Conservation (phyloP, 257 asterid species). For the Orobanche coerulescens region DNA sequence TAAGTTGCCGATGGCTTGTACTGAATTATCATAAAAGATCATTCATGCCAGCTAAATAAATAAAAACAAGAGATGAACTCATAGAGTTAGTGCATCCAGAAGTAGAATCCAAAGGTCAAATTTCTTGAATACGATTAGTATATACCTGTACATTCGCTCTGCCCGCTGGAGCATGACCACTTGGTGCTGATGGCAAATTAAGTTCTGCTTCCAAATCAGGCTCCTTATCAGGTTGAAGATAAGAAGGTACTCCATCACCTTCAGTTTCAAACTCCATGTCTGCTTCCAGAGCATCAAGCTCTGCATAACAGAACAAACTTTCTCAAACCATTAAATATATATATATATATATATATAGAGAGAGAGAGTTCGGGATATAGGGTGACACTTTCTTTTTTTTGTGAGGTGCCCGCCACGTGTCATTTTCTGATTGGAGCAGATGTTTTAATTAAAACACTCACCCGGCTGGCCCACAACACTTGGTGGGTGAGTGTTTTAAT, state of each 20-base stretch:
- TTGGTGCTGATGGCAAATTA: constrained; percentile 88
- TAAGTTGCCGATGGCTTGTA: background rate
- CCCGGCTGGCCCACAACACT: too few relatives aligned
- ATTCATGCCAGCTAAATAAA: background rate
- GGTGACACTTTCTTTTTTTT: too few relatives aligned
- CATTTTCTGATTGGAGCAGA: too few relatives aligned
- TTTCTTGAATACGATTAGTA: constrained; percentile 2
- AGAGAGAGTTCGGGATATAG: too few relatives aligned
- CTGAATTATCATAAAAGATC: background rate
- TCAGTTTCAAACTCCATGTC: constrained; percentile 94
- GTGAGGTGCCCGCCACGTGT: too few relatives aligned
- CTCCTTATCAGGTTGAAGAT: constrained; percentile 87
- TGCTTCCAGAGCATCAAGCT: constrained; percentile 97
- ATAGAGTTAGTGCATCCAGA: constrained; percentile 13
- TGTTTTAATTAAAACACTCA: too few relatives aligned
- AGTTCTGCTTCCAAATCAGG: constrained; percentile 69
- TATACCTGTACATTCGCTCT: constrained; percentile 61
- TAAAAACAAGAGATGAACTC: background rate
- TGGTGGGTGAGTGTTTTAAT: too few relatives aligned
- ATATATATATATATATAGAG: too few relatives aligned
- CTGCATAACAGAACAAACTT: constrained; percentile 31
- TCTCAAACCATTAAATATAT: too few relatives aligned
- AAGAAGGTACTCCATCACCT: constrained; percentile 80
- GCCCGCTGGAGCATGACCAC: constrained; percentile 54
- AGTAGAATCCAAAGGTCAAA: background rate